These are phyloP conservation scores for Colletotrichum navitas DNA, from an alignment of 2,329 filamentous ascomycete genomes.

Conservation along the genomic window DNA sequence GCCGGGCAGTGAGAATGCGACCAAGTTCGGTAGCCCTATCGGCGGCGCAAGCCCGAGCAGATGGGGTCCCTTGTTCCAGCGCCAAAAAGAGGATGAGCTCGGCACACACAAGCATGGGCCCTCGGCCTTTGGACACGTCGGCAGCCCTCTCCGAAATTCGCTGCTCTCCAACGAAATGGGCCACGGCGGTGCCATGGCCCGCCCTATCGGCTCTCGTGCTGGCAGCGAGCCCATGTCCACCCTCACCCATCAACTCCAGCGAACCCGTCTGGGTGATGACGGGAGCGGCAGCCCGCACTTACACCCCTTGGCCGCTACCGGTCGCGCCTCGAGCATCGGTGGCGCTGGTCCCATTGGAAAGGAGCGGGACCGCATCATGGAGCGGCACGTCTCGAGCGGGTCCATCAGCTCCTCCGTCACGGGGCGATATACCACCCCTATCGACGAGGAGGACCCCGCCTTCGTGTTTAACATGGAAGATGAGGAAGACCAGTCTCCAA, in stretches of 20 bases:
- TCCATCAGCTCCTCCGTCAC: constrained; percentile 68
- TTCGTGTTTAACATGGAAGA: constrained; percentile 77
- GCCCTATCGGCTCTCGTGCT: constrained; percentile 57
- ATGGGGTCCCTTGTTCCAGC: constrained; percentile 72
- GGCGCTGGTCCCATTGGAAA: constrained; percentile 55
- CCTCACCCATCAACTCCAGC: constrained; percentile 72
- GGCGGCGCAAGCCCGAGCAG: constrained; percentile 69
- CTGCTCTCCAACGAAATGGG: constrained; percentile 68
- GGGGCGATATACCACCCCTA: constrained; percentile 72
- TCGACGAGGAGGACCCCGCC: constrained; percentile 73
- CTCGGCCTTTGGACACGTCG: constrained; percentile 75
- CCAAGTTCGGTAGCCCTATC: constrained; percentile 72
- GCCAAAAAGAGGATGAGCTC: constrained; percentile 69
- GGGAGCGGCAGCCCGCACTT: constrained; percentile 62
- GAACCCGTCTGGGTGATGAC: constrained; percentile 66
- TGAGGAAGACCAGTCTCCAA: constrained; percentile 63
- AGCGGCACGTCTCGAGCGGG: constrained; percentile 71
- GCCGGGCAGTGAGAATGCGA: constrained; percentile 58
- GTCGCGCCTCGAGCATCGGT: constrained; percentile 56
- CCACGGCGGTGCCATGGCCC: constrained; percentile 52
- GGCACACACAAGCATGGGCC: constrained; percentile 52
- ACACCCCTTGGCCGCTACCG: constrained; percentile 61
- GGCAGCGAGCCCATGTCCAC: constrained; percentile 68
- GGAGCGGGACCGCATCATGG: constrained; percentile 57
- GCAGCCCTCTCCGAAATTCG: constrained; percentile 74